Evolutionary conservation across 225 moss, liverwort and hornwort genomes (phyloP), one percentile per base, ranked within the genome.

Genomic region (Polytrichum commune): DNA sequence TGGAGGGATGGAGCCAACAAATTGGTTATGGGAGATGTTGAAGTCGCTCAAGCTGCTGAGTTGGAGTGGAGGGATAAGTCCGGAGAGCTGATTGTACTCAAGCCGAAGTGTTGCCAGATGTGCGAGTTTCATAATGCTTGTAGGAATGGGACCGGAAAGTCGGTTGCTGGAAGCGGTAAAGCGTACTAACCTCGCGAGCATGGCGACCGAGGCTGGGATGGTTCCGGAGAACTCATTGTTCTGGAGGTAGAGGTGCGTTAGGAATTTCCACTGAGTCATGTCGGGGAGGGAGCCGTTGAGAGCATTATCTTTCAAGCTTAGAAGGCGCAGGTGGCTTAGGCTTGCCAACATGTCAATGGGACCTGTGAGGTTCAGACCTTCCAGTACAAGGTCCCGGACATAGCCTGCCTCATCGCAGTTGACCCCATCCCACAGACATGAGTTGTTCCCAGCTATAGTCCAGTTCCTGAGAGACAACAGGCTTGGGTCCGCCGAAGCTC

Each of bases 231-330:
- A 82, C 19, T 84, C 66, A 64, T 93, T 93, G 68, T 81, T 80
- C 54, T 82, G 77, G 69, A 93, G 72, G 70, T 89, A 90, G 24
- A 93, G 73, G 71, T 83, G 81, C 26, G 74, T 77, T 55, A 89
- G 79, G 54, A 27, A 76, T 7, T 77, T 77, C 89, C 89, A 87
- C 38, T 76, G 78, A 20, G 70, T 69, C 74, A 90, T 80, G 8
- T 93, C 89, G 2, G 90, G 90, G 70, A 93, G 62, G 68, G 72
- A 77, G 65, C 89, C 93, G n/a, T 73, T 90, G 6, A 87, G 75
- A 9, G 53, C 68, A 68, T 93, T 93, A 57, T 81, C 78, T 67
- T 78, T 80, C 68, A 90, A 65, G 26, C 81, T 87, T 29, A 93
- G 68, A 32, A 87, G 73, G 19, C 85, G 83, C 23, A 90, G 72